A percentile compares a stretch with the other conserved stretches of the same genome.
Evolutionary conservation across 2,329 filamentous ascomycete species (phyloP).

Genomic region (Arthrobotrys iridis): DNA sequence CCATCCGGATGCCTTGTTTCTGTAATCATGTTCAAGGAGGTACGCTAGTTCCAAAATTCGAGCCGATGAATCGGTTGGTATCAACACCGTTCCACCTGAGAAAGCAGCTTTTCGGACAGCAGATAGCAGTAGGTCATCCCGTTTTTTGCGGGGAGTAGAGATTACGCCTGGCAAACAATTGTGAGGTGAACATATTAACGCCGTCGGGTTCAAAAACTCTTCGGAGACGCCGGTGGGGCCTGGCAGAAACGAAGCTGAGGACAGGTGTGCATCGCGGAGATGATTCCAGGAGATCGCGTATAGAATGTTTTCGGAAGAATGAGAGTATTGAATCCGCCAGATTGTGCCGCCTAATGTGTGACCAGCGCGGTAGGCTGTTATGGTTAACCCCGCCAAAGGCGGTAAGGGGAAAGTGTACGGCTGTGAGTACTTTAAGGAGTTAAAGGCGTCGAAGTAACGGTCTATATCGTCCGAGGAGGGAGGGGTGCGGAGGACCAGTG

Average conservation of each 20-base stretch:
- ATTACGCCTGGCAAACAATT: conserved; percentile 78
- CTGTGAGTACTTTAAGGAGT: conserved; percentile 95
- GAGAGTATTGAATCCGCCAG: conserved; percentile 97
- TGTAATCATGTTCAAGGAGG: conserved; percentile 90
- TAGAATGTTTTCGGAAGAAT: conserved; percentile 94
- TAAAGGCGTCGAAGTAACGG: conserved; percentile 87
- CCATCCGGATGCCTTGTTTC: conserved; percentile 66
- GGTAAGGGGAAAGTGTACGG: conserved; percentile 77
- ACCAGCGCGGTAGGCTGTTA: conserved; percentile 96
- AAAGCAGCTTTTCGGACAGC: conserved; percentile 80
- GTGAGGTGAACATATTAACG: conserved; percentile 88
- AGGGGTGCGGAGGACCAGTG: conserved; percentile 67
- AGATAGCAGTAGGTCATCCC: conserved; percentile 85
- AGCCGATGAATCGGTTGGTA: conserved; percentile 95
- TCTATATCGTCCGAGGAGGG: conserved; percentile 90
- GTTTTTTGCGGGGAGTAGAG: conserved; percentile 77
- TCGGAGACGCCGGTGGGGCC: conserved; percentile 82
- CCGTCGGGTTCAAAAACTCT: conserved; percentile 89
- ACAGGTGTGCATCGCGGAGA: conserved; percentile 91
- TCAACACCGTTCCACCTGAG: conserved; percentile 85
- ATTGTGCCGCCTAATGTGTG: conserved; percentile 96
- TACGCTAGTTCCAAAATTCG: conserved; percentile 91
- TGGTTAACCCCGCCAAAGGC: conserved; percentile 73
- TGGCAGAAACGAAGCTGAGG: conserved; percentile 92
- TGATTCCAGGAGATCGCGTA: conserved; percentile 99